phyloP scores from a whole-genome alignment of 306 rosid species.

The Phaseolus lunatus region DNA sequence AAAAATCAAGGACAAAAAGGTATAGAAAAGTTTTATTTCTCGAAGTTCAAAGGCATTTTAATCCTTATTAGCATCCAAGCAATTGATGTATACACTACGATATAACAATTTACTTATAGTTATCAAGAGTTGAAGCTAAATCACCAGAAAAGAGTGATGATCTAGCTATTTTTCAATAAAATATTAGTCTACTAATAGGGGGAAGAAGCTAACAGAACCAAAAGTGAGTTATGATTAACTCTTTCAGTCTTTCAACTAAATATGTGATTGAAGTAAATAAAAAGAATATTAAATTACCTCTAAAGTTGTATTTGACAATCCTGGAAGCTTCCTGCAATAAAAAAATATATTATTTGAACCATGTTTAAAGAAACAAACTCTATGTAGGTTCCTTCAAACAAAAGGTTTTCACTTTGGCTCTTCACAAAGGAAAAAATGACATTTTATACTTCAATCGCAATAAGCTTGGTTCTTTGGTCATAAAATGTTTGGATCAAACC shows the following conservation, averaged over 20 bases:
- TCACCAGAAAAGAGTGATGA: not conserved
- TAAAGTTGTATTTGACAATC: conserved; percentile 44
- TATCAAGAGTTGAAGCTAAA: conserved; percentile 36
- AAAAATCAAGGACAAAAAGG: conserved; percentile 7
- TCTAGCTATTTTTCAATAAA: conserved; percentile 20
- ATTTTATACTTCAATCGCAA: not conserved
- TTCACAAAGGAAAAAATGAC: conserved; percentile 8
- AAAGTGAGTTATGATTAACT: conserved; percentile 11
- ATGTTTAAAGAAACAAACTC: conserved; percentile 11
- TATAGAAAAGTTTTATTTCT: not conserved
- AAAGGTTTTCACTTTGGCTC: conserved; percentile 17
- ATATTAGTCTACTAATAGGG: conserved; percentile 15
- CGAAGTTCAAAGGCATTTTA: conserved; percentile 1
- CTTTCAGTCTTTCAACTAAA: conserved; percentile 16
- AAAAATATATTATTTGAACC: conserved; percentile 30
- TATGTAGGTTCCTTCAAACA: conserved; percentile 12
- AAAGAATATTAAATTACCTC: conserved; percentile 56
- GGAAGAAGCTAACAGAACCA: conserved; percentile 38
- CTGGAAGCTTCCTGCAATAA: conserved; percentile 56
- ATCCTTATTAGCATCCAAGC: conserved; percentile 33
- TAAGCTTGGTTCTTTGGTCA: conserved; percentile 13
- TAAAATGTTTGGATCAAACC: conserved; percentile 21
- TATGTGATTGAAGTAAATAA: conserved; percentile 1
- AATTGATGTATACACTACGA: conserved; percentile 25
- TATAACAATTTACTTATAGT: conserved; percentile 7